Evolutionary conservation across 495 filamentous ascomycete genomes (phyloP), one percentile per base, ranked within the genome.

Genomic region (Neurospora sp.): DNA sequence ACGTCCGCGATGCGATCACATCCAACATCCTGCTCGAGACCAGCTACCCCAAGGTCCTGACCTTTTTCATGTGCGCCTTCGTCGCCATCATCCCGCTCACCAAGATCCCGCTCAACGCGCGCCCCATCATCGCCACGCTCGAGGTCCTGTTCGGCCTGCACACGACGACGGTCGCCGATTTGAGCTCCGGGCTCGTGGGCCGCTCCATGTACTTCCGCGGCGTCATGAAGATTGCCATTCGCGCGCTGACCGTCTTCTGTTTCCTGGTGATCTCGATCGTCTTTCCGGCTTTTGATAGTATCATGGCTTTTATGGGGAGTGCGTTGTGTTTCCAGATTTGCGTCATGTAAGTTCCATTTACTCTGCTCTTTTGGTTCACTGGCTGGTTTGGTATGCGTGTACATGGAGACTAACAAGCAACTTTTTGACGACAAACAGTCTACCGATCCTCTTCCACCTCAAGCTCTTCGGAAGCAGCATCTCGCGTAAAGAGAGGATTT

Each of bases 321-420:
- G 91, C 93, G n/a, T 85, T 97, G 70, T 97, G 94, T 79, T 97
- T 97, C 79, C 92, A 92, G 14, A 96, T 98, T 70, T 98, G 96
- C 82, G 91, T 99, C 73, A 94, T 96, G 84, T 86, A 79, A 76
- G 84, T 81, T 81, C 45, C 27, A 39, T 40, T 35, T 14, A 31
- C 35, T 31, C n/a, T 14, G 12, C 48, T 72, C 65, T 79, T 27
- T 4, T 17, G 14, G 5, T 17, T 53, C 10, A 7, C 10, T 44
- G 17, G 12, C 5, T 31, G 5, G 2, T 10, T 5, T 44, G 45
- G 2, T 10, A 10, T 44, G 45, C 48, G 4, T 35, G 72, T n/a
- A 72, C n/a, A 0, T 40, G 41, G 17, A 6, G 14, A 70, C 40
- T 31, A 12, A 70, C 27, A 10, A n/a, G 44, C 17, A 70, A 22